Base-by-base conservation (phyloP, 106 monocot genomes). In the Agapanthus africanus region DNA sequence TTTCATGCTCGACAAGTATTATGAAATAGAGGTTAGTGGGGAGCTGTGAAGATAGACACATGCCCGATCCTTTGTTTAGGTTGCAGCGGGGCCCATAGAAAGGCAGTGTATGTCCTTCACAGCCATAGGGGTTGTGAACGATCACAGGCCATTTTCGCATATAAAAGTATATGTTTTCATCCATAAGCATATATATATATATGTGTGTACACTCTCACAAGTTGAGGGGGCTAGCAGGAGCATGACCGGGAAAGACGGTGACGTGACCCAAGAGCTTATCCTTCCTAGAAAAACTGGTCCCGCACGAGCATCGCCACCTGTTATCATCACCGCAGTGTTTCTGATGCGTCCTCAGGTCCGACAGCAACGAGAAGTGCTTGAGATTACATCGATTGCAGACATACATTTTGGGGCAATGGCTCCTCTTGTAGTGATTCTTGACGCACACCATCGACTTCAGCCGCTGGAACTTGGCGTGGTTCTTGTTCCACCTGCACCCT, bases 221-320 rank as follows among this genome's bases (percentile, higher is more conserved):
- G n/a, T n/a, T n/a, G 39, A 39, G 39, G 39, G 6, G 39, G 39
- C 39, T n/a, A n/a, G 74, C 86, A 0, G 90, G 90, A 13, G 40
- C 39, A 47, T 90, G 90, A 19, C 90, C 90, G 14, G 79, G 79
- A 47, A 90, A 84, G 11, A 86, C 69, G 0, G 77, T 62, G 11
- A 90, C 49, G 57, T 90, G 90, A 1, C 90, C 90, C 39, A 90
- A 81, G 19, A 90, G 79, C 83, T 90, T 90, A 38, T 90, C 90
- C 76, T 90, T 90, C 76, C 86, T 66, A 9, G 86, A 90, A 59
- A 90, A 90, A 46, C 57, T 77, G 15, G 86, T 87, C 30, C 90
- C 90, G 23, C 90, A 90, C 9, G 86, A 76, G 73, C 90, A 90
- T 65, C 79, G 52, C 83, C 90, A 86, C 63, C 27, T 77, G 21